phyloP scores from a whole-genome alignment of 805 yeast species.

The Vanderwaltozyma polyspora region DNA sequence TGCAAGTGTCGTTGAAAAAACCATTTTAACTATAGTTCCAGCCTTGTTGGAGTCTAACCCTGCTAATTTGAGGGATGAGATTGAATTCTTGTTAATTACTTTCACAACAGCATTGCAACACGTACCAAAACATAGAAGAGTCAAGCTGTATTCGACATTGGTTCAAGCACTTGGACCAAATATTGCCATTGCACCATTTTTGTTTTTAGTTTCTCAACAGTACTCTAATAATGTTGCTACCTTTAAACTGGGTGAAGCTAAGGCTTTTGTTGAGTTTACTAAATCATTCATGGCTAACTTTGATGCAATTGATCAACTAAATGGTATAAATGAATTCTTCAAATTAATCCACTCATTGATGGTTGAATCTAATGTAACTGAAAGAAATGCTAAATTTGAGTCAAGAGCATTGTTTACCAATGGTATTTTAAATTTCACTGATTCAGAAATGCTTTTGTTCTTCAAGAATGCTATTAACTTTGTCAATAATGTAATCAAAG shows the following conservation, averaged over 20 bases:
- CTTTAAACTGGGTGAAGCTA: constrained; percentile 55
- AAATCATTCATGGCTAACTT: constrained; percentile 60
- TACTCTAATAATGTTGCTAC: constrained; percentile 43
- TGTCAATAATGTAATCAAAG: constrained; percentile 40
- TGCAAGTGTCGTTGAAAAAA: constrained; percentile 82
- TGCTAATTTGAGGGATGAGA: constrained; percentile 43
- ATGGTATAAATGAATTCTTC: constrained; percentile 40
- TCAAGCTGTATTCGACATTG: constrained; percentile 67
- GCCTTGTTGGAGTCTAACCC: constrained; percentile 51
- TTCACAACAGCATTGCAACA: constrained; percentile 93
- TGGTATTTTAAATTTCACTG: constrained; percentile 39
- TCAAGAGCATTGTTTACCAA: constrained; percentile 55
- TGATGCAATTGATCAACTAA: constrained; percentile 53
- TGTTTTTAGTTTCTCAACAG: constrained; percentile 75
- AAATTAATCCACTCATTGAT: constrained; percentile 28
- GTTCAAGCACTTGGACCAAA: constrained; percentile 63
- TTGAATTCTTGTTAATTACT: constrained; percentile 74
- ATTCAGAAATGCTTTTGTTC: constrained; percentile 37
- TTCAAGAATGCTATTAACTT: constrained; percentile 45
- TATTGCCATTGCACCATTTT: constrained; percentile 55
- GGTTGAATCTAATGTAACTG: constrained; percentile 31
- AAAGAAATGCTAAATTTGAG: constrained; percentile 29
- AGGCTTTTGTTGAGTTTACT: constrained; percentile 59
- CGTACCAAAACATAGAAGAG: constrained; percentile 93
- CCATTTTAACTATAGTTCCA: constrained; percentile 82